These are phyloP conservation scores for Xylariaceae sp. DNA, from an alignment of 2,329 filamentous ascomycete genomes.

Conservation along the genomic window DNA sequence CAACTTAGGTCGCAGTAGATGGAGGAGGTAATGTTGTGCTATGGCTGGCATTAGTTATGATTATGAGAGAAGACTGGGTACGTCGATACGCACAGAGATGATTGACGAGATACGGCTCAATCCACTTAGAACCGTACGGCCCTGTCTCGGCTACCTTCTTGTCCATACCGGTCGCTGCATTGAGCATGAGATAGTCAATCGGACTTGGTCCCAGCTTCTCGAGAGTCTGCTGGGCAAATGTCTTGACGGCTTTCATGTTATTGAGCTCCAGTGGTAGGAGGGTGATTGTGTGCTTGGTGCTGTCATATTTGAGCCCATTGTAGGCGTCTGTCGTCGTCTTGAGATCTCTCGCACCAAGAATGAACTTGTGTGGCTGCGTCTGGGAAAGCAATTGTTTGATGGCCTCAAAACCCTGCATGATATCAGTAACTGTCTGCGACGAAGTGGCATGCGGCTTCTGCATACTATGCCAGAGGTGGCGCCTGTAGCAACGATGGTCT, in stretches of 20 bases:
- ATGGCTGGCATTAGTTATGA: conserved; percentile 8
- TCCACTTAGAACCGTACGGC: conserved; percentile 55
- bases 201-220: conserved; percentile 49
- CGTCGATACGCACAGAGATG: conserved; percentile 53
- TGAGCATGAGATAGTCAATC: conserved; percentile 58
- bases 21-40: conserved; percentile 62
- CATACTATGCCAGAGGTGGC: conserved; percentile 57
- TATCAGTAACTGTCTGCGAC: neutral
- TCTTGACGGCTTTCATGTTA: conserved; percentile 52
- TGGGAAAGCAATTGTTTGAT: conserved; percentile 57
- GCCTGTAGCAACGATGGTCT: conserved; percentile 59
- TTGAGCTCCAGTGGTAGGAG: conserved; percentile 57
- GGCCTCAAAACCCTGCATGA: conserved; percentile 57
- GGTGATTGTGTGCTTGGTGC: conserved; percentile 48
- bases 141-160: conserved; percentile 46
- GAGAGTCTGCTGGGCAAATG: conserved; percentile 54
- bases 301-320: conserved; percentile 51
- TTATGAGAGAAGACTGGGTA: neutral
- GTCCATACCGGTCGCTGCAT: conserved; percentile 52
- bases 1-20: conserved; percentile 56
- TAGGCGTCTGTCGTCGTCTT: conserved; percentile 50
- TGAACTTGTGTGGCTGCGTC: conserved; percentile 53
- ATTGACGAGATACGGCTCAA: conserved; percentile 58
- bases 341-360: conserved; percentile 58
- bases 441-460: neutral